A percentile compares a stretch with the other conserved stretches of the same genome.
phyloP scores from a whole-genome alignment of 2,329 filamentous ascomycete species.

The Aspergillus arachidicola region DNA sequence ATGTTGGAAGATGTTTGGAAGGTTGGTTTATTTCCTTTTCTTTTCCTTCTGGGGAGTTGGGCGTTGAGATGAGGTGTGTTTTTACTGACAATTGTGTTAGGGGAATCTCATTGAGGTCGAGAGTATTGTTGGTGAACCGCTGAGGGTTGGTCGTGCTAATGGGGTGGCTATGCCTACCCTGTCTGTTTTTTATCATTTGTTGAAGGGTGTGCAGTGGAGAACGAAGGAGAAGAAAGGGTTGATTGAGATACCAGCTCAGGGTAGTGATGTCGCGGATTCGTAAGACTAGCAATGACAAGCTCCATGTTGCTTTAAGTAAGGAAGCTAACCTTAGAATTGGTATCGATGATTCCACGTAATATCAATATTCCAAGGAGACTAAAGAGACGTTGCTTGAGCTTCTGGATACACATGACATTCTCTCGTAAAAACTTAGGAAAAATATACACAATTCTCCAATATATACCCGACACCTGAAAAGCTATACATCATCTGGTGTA shows the following conservation, averaged over 20 bases:
- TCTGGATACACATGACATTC: neutral
- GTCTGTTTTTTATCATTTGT: constrained; percentile 10
- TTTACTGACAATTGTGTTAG: constrained; percentile 24
- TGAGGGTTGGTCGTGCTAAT: constrained; percentile 50
- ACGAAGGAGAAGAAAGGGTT: neutral
- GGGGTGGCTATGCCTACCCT: constrained; percentile 45
- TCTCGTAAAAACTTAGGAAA: neutral
- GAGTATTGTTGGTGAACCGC: constrained; percentile 57
- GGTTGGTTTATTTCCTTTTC: constrained; percentile 19
- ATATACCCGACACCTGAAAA: neutral
- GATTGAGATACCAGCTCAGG: neutral
- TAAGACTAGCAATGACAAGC: no score
- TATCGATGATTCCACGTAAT: neutral
- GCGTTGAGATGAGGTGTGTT: neutral
- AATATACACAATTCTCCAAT: neutral
- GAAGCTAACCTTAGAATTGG: neutral
- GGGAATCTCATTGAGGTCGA: constrained; percentile 59
- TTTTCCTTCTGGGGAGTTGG: neutral
- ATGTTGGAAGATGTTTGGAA: constrained; percentile 39
- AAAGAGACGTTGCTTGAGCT: neutral
- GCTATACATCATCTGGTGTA: neutral
- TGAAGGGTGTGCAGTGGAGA: constrained; percentile 6
- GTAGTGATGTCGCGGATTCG: neutral
- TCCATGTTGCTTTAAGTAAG: no score
- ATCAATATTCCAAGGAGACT: neutral